Evolutionary conservation across 1,139 yeast genomes (phyloP).

Genomic region (Casaregolazyma lundiana): DNA sequence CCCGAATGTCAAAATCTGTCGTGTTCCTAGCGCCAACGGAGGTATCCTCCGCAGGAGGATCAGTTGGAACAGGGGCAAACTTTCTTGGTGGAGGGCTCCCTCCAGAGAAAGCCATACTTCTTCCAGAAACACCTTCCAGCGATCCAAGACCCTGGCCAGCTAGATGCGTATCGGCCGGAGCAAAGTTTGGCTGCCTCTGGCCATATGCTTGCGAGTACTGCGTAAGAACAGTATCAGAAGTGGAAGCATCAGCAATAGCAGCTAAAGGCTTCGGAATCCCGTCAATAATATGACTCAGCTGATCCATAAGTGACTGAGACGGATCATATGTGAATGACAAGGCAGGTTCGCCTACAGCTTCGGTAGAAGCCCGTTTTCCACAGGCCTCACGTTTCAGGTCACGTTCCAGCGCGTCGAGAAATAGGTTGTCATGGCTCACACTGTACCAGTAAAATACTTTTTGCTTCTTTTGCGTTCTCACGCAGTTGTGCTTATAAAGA

Average conservation of each 20-base stretch:
- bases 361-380: conserved; percentile 35
- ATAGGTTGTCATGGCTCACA: conserved; percentile 88
- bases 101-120: neutral
- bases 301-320: conserved; percentile 36
- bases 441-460: conserved; percentile 96
- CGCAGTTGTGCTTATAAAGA: conserved; percentile 77
- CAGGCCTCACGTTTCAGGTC: conserved; percentile 72
- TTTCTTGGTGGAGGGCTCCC: neutral
- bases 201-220: conserved; percentile 5
- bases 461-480: conserved; percentile 93
- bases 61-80: neutral
- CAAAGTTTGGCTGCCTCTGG: neutral
- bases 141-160: too few relatives aligned
- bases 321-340: conserved; percentile 37
- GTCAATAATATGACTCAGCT: conserved; percentile 30
- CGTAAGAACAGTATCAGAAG: conserved; percentile 17
- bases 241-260: conserved; percentile 32
- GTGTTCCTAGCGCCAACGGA: neutral
- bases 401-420: conserved; percentile 91
- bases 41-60: neutral
- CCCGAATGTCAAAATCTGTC: neutral
- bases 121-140: neutral
- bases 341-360: conserved; percentile 41
- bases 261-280: conserved; percentile 31
- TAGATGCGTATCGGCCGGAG: neutral